Base-by-base conservation (phyloP, 768 basidiomycete genomes). In the Leucogyrophana mollusca region DNA sequence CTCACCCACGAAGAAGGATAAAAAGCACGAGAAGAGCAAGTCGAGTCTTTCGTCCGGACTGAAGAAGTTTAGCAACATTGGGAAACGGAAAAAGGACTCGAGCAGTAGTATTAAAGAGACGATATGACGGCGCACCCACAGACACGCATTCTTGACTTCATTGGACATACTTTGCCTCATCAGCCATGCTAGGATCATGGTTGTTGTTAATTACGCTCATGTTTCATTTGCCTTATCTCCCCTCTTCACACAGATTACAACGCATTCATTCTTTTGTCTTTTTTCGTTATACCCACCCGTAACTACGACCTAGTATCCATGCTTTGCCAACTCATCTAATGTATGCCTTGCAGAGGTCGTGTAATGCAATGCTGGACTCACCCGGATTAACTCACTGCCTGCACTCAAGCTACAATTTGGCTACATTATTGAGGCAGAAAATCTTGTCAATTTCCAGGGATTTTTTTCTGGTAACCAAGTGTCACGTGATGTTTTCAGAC, bases 71-170 rank as follows among this genome's bases (percentile, higher is more conserved):
- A 74, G 78, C 38, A 60, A 56, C 35, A 46, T 69, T 22, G 70
- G 69, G 25, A 66, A 67, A 56, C 66, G 72, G 69, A 83, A 79
- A 66, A 78, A 76, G 58, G 78, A 76, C 52, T 76, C 79, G 32
- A 77, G 72, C 51, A 70, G 70, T 55, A 76, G 71, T 55, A 53
- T 73, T 47, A 77, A 78, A 56, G 78, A 73, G 52, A 40, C 40
- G 36, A 52, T 55, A 49, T 62, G 51, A 62, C 51, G 46, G 48
- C 40, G 48, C 49, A 43, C 33, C 10, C 39, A 20, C 16, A 38
- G 44, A 40, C 40, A 3, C 49, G 45, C 48, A 39, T 47, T 46
- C 45, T 50, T 56, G 50, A 56, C 40, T 60, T 55, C 38, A 48
- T 48, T 43, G 41, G 47, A 55, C 50, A 42, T 61, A 39, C 50